phyloP scores from a whole-genome alignment of 2,329 filamentous ascomycete genomes.

The Alternaria metachromatica region DNA sequence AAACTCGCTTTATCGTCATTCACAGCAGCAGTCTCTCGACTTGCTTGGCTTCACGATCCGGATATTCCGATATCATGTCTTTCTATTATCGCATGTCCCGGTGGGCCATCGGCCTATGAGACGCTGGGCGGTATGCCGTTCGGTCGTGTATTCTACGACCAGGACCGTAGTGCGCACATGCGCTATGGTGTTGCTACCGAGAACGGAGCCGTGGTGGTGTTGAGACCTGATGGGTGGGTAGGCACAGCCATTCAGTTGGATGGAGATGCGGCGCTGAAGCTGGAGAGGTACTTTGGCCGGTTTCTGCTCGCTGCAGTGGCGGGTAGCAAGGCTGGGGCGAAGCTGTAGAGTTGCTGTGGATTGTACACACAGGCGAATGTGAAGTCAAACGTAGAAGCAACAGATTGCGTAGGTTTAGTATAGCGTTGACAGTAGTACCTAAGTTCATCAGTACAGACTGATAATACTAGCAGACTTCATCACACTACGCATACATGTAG shows the following conservation, averaged over 20 bases:
- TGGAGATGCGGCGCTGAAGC: constrained; percentile 6
- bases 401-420: too few species aligned
- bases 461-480: too few species aligned
- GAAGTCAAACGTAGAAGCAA: too few species aligned
- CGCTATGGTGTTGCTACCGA: constrained; percentile 37
- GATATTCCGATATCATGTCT: constrained; percentile 30
- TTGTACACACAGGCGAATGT: too few species aligned
- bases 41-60: constrained; percentile 18
- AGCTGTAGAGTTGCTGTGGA: not conserved
- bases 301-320: constrained; percentile 13
- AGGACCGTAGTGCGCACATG: constrained; percentile 36
- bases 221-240: constrained; percentile 46
- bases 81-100: constrained; percentile 34
- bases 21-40: constrained; percentile 8
- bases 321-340: not conserved
- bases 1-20: constrained; percentile 17
- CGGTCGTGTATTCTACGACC: constrained; percentile 48
- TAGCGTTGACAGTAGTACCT: too few species aligned
- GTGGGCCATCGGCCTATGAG: constrained; percentile 39
- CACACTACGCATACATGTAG: too few species aligned
- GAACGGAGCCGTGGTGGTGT: constrained; percentile 37
- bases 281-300: constrained; percentile 31
- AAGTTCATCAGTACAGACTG: too few species aligned
- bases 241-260: constrained; percentile 29
- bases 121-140: constrained; percentile 38